A percentile compares a stretch with the other conserved stretches of the same genome.
Conservation (phyloP, 352 stramenopile species). For the Plasmopara muralis region DNA sequence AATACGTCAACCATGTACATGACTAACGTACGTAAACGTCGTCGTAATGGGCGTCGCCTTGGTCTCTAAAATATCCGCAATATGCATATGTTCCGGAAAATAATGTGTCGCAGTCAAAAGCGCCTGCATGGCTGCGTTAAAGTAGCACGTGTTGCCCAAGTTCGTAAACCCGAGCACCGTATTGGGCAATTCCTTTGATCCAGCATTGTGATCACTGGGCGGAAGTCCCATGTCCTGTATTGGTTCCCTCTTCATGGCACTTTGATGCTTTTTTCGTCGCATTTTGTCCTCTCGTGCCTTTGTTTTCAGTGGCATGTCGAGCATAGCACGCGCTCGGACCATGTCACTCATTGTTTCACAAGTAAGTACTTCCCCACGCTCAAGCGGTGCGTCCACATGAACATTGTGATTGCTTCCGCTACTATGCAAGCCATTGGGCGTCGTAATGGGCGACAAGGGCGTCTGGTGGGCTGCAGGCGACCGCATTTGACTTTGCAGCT, state of each 20-base stretch:
- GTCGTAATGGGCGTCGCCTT: conserved; percentile 87
- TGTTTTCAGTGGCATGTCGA: conserved; percentile 28
- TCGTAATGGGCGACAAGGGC: conserved; percentile 14
- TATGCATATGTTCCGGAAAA: conserved; percentile 46
- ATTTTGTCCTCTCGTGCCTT: conserved; percentile 29
- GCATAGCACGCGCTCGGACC: conserved; percentile 2
- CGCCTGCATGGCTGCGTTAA: conserved; percentile 86
- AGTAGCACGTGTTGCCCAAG: conserved; percentile 93
- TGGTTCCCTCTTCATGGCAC: conserved; percentile 11
- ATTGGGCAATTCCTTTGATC: conserved; percentile 13
- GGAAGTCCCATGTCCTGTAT: conserved; percentile 12
- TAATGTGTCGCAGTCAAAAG: conserved; percentile 86
- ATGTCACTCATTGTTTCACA: conserved; percentile 6
- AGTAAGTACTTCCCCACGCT: conserved; percentile 8
- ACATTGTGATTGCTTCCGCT: conserved; percentile 11
- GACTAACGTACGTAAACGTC: conserved; percentile 44
- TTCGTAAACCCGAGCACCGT: conserved; percentile 76
- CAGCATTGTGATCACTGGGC: neutral
- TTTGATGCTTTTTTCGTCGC: conserved; percentile 19
- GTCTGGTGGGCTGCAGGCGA: conserved; percentile 3
- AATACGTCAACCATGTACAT: neutral
- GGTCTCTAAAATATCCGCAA: conserved; percentile 42
- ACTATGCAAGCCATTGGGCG: conserved; percentile 17
- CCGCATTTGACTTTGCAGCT: conserved; percentile 21
- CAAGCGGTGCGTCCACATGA: conserved; percentile 8